Evolutionary conservation across 345 rosid species (phyloP).

Genomic region (Excoecaria agallocha): DNA sequence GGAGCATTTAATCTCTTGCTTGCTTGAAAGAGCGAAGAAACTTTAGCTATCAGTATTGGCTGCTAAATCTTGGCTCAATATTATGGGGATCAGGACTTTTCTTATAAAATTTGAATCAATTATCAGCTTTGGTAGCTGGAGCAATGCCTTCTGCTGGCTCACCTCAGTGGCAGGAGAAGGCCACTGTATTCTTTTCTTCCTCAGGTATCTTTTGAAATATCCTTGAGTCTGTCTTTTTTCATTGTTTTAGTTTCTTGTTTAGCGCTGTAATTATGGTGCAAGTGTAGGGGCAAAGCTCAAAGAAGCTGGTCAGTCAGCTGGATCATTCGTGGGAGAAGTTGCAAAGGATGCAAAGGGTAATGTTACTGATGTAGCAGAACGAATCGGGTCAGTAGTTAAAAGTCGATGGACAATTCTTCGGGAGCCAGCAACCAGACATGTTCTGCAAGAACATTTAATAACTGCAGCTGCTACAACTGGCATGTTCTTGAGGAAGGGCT

Average conservation of each 20-base stretch:
- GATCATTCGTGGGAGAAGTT: slow-evolving; percentile 73
- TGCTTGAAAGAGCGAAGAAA: slow-evolving; percentile 1
- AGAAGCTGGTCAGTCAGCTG: slow-evolving; percentile 83
- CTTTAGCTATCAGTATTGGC: not conserved
- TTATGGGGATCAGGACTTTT: slow-evolving; percentile 1
- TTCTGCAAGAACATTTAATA: slow-evolving; percentile 72
- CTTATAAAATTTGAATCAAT: not conserved
- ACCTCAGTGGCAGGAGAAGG: slow-evolving; percentile 86
- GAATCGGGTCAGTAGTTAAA: slow-evolving; percentile 67
- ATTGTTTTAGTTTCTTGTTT: not conserved
- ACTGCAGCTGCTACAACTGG: slow-evolving; percentile 89
- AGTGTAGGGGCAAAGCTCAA: slow-evolving; percentile 70
- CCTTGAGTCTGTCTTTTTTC: not conserved
- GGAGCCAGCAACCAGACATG: slow-evolving; percentile 84
- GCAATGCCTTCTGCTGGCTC: slow-evolving; percentile 72
- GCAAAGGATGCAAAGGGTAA: slow-evolving; percentile 95
- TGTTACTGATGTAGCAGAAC: slow-evolving; percentile 75
- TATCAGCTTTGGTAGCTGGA: slow-evolving; percentile 21
- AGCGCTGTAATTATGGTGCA: slow-evolving; percentile 15
- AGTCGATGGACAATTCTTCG: slow-evolving; percentile 75
- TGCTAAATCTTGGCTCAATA: not conserved
- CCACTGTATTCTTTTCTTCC: slow-evolving; percentile 80
- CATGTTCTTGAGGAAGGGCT: slow-evolving; percentile 72
- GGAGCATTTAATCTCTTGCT: not conserved
- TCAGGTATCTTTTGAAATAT: slow-evolving; percentile 50